Evolutionary conservation across 257 asterid species (phyloP).

Genomic region (Capsicum chinense): DNA sequence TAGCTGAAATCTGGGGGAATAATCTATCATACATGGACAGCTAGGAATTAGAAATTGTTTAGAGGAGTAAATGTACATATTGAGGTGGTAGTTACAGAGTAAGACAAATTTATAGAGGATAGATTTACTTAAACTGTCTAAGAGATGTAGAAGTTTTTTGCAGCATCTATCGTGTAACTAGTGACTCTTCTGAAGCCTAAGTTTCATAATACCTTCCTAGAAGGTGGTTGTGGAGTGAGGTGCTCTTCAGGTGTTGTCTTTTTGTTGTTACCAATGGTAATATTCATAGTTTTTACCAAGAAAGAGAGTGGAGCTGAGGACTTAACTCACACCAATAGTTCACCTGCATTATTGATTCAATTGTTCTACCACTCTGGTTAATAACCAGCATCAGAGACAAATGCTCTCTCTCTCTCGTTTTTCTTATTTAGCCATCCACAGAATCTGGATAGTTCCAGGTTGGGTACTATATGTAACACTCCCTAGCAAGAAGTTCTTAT

Average conservation of each 20-base stretch:
- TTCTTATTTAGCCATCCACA: neutral
- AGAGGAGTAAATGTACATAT: neutral
- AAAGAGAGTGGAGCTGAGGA: neutral
- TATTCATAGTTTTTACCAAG: neutral
- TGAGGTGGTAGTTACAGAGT: neutral
- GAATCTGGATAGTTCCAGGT: neutral
- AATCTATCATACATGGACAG: neutral
- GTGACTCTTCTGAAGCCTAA: neutral
- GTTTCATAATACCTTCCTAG: neutral
- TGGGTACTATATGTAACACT: neutral
- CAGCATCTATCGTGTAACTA: neutral
- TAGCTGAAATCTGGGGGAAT: neutral
- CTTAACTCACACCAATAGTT: neutral
- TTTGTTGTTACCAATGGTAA: neutral
- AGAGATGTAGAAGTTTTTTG: neutral
- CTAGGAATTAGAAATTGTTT: neutral
- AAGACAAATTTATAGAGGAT: neutral
- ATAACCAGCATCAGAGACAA: neutral
- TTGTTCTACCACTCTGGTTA: neutral
- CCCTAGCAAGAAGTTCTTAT: neutral
- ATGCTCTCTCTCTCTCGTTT: neutral
- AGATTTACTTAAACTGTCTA: neutral
- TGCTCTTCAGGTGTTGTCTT: neutral
- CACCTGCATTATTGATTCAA: constrained; percentile 1
- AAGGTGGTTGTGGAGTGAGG: neutral